These are phyloP conservation scores for Tuber microsphaerosporum DNA, from an alignment of 495 filamentous ascomycete genomes.

Conservation along the genomic window DNA sequence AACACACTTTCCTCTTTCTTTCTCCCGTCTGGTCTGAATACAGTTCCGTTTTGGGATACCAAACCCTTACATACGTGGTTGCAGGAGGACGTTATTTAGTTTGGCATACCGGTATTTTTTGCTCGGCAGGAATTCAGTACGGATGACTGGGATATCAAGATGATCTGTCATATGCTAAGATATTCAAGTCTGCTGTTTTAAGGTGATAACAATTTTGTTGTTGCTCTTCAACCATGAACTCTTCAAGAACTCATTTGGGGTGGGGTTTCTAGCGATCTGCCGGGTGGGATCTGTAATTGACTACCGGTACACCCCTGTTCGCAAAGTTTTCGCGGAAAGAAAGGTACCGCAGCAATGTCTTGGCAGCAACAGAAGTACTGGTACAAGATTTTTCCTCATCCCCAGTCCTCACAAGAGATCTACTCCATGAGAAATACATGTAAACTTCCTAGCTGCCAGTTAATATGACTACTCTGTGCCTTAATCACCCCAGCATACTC, in stretches of 20 bases:
- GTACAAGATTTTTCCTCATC: no score
- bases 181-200: background rate
- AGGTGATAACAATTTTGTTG: background rate
- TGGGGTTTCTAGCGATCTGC: background rate
- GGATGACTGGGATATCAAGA: background rate
- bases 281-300: background rate
- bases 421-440: no score
- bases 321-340: no score
- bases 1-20: background rate
- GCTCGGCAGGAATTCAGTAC: background rate
- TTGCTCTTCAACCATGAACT: background rate
- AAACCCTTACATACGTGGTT: background rate
- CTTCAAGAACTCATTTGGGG: background rate
- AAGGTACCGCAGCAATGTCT: no score
- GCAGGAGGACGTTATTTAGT: background rate
- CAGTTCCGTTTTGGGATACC: background rate
- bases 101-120: background rate
- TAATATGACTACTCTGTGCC: no score
- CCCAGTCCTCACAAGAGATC: no score
- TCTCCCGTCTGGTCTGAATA: constrained; percentile 2
- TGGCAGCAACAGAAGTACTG: no score
- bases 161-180: background rate
- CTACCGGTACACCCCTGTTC: no score
- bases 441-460: no score
- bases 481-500: no score